Evolutionary conservation across 768 basidiomycete genomes (phyloP), one percentile per base, ranked within the genome.

Genomic region (Suillus ampliporus): DNA sequence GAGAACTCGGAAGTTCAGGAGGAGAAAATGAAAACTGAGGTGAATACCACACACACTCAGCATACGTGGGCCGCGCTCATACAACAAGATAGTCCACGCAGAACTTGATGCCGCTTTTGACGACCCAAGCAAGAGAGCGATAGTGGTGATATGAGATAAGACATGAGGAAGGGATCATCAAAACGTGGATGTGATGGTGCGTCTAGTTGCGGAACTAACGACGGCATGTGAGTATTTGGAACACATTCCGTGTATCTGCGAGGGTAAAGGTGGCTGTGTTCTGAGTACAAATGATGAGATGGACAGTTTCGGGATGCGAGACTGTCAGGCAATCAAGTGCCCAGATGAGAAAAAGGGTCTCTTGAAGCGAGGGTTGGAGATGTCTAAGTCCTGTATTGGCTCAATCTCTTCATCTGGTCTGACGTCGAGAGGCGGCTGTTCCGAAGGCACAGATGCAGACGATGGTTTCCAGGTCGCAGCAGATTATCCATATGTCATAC

Each of bases 31-130:
- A 23, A 28, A 14, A 52, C 15, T 28, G 35, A 52, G 23, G 51
- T 28, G 51, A 21, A 28, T 2, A 28, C 11, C 21, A 4, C 34
- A 78, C 92, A 68, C 73, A 97, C 95, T 98, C 96, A 13, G 97
- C 96, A 74, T 1, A 96, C 92, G 3, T n/a, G 97, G 95, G 0
- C 97, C 97, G 13, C 92, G 86, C 69, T 94, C 95, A 75, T 99
- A 99, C 28, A 99, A 78, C 13, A 99, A n/a, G 84, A 77, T 91
- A 95, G 71, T 99, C 97, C 41, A 91, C 91, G 69, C 95, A 98
- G 76, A 99, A 99, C 76, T 99, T 99, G 80, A 97, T 89, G 1
- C 97, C 97, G 35, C 89, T 87, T 76, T 95, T 94, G 65, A 97
- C 89, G 28, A 98, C 93, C 97, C 97, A 99, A 28, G 97, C 97